Evolutionary conservation across 371 early-diverging fungal genomes (phyloP), one percentile per base, ranked within the genome.

Genomic region (Thermomucor indicae-seudaticae): DNA sequence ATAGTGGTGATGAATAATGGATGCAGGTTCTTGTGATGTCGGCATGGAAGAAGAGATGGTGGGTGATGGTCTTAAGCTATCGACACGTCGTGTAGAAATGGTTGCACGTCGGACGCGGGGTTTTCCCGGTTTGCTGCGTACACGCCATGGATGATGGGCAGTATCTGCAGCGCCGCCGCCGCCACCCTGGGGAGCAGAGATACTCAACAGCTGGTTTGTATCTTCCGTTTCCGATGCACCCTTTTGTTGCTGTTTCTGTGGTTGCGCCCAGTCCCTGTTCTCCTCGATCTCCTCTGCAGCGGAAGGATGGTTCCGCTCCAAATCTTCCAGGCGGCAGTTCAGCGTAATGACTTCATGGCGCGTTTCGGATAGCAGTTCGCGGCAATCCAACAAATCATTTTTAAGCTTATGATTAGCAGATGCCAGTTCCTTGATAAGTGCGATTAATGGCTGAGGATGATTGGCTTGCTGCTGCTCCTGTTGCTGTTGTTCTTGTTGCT

Each of bases 1-100:
- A 11, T 63, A 68, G 52, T 75, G 75, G 28, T 70, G 69, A 49
- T 75, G 75, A 23, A 75, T 58, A 7, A 75, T 57, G 11, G 65
- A 52, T 1, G 56, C 49, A 2, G 43, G 41, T 47, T 25, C 27
- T 40, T 28, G 39, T 6, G 31, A 31, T 25, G 50, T 49, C 7
- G 58, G 53, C 45, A 48, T 53, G 4, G 59, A 53, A 12, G 47
- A 16, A 6, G 50, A 52, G 29, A 55, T 58, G 20, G 47, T 44
- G 44, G 60, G 56, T 35, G 57, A 22, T 10, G 55, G 55, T 29
- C 44, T 35, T 37, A 24, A 42, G 44, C 29, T 39, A 7, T 23
- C 6, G 1, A 27, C 20, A 4, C n/a, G n/a, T n/a, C 37, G 37
- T 11, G 37, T 19, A 14, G 37, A 37, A 16, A 19, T 37, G 11